Conservation (phyloP, 2,329 filamentous ascomycete genomes). For the Nectriaceae sp. region DNA sequence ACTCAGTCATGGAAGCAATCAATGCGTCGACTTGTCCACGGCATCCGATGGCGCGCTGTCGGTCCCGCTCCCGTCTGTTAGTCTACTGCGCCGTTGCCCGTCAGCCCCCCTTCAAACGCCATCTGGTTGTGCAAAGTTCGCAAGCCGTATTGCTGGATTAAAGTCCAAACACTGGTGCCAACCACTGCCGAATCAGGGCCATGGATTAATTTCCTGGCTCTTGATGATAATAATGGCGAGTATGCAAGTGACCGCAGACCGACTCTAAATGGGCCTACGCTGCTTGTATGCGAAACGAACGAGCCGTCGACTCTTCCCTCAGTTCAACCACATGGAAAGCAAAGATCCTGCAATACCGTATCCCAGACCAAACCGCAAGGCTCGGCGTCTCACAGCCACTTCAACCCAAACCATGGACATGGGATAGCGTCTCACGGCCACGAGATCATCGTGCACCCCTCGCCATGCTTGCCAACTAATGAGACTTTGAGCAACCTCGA, state of each 20-base stretch:
- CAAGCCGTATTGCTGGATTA: no score
- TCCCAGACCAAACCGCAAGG: no score
- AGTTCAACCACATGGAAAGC: not conserved
- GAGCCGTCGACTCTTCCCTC: no score
- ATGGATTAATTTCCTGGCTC: no score
- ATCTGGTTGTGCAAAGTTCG: no score
- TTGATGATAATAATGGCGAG: no score
- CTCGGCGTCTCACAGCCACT: conserved; percentile 1
- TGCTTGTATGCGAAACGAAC: no score
- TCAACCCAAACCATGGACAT: conserved; percentile 2
- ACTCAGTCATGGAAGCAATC: not conserved
- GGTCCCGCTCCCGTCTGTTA: not conserved
- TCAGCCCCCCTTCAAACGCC: no score
- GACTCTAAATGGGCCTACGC: not conserved
- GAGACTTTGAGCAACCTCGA: not conserved
- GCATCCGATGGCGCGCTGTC: not conserved
- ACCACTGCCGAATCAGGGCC: no score
- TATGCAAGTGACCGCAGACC: not conserved
- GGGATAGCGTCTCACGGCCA: conserved; percentile 8
- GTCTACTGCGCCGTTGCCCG: no score
- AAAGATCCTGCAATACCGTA: no score
- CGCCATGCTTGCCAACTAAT: conserved; percentile 1
- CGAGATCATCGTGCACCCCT: conserved; percentile 1
- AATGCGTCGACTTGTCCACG: not conserved
- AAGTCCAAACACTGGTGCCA: no score